Base-by-base conservation (phyloP, 352 stramenopile species). In the Phytophthora citricola region DNA sequence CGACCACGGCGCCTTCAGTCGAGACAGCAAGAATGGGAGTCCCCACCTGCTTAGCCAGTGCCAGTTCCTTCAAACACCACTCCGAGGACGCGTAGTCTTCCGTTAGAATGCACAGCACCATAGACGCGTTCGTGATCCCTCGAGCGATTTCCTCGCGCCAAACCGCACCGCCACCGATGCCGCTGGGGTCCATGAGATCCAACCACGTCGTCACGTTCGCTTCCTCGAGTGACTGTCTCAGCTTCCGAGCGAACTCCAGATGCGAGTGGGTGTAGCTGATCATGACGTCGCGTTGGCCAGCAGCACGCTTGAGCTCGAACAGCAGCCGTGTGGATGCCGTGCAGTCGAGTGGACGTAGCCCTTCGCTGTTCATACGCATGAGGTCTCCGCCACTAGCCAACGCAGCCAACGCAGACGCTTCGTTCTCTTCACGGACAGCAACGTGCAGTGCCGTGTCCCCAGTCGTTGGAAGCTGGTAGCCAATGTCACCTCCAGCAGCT, bases 201-300 rank as follows among this genome's bases (percentile, higher is more conserved):
- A 92, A 67, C 84, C 84, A 92, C 31, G 82, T 91, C 24, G 82
- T 92, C 10, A 92, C 73, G 50, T 89, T 85, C 1, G 81, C 74
- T 15, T 82, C 63, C 50, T 91, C 84, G 0, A 92, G 54, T 10
- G 69, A 81, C 49, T 76, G 73, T 46, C 82, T 76, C 32, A 93
- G 45, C 36, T 90, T 91, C 53, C 81, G 87, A 38, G 83, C 83
- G 69, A 93, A 91, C 65, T 89, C 80, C 1, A 75, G 62, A 66
- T 93, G 85, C 43, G 85, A 87, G 58, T 93, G 85, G 43, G 85
- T 93, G 68, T 93, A 93, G 71, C 85, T 93, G 68, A 93, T 93
- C 85, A 93, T 93, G n/a, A 91, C 85, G 36, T 93, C 85, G 8
- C 85, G 80, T 27, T 87, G 75, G 1, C 85, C 85, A 1, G 85